Base-by-base conservation (phyloP, 1,284 basidiomycete genomes). In the Moesziomyces parantarcticus region DNA sequence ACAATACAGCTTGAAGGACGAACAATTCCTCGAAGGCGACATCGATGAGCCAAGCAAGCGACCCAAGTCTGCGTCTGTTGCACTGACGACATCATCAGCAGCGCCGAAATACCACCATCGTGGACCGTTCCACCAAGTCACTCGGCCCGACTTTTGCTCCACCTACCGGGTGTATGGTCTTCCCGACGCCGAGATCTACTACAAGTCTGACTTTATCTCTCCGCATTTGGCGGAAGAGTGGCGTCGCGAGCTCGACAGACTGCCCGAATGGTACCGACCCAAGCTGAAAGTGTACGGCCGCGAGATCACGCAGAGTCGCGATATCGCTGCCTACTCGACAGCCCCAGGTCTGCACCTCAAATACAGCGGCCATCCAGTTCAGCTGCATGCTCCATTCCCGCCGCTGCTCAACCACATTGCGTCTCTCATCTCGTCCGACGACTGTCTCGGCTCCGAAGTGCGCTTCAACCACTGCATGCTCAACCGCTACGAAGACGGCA, bases 231-330 rank as follows among this genome's bases (percentile, higher is more conserved):
- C 86, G 9, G 52, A 77, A 29, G n/a, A 73, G 32, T 87, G 86
- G 86, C 85, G 85, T 47, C 59, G 82, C 2, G 78, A 84, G 22
- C 79, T 88, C 16, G 61, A 84, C 5, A 56, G 56, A 3, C 70
- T 87, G 18, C 26, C 32, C 25, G 50, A 62, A 55, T 62, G 66
- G 86, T 86, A 88, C 68, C 86, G 86, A 48, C 88, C 88, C 1
- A 86, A 82, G 10, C 85, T 88, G n/a, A 86, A 85, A 51, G 83
- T 88, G 44, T 88, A 88, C 75, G 87, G 87, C n/a, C 84, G 84
- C 22, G 77, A 81, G 21, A 85, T 88, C 48, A 77, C 78, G 6
- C 87, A 88, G 72, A 86, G 85, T 14, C 84, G 87, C 8, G 82
- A 85, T 21, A 87, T 87, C 26, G 61, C 58, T 0, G 54, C 52